A percentile compares a stretch with the other conserved stretches of the same genome.
phyloP scores from a whole-genome alignment of 1,284 basidiomycete genomes.

The Quambalaria eucalypti region DNA sequence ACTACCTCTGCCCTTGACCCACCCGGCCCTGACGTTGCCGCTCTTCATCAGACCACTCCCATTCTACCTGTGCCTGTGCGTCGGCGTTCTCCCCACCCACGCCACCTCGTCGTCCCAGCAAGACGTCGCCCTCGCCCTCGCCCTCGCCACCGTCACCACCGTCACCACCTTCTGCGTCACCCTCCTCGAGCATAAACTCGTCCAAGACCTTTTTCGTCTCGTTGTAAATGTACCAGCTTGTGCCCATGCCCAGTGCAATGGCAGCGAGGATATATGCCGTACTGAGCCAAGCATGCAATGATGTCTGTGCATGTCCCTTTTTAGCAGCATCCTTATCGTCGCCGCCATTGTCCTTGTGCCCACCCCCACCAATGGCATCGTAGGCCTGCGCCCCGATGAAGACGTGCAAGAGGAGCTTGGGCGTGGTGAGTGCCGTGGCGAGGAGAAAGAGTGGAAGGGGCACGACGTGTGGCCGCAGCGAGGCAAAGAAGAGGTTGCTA shows the following conservation, averaged over 20 bases:
- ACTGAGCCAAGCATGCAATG: slow-evolving; percentile 12
- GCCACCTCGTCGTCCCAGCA: no score
- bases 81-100: no score
- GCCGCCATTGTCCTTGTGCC: slow-evolving; percentile 14
- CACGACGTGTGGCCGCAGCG: slow-evolving; percentile 20
- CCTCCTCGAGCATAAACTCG: neutral
- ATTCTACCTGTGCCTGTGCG: no score
- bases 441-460: slow-evolving; percentile 22
- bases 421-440: slow-evolving; percentile 32
- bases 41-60: no score
- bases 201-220: slow-evolving; percentile 5
- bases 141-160: no score
- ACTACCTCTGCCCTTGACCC: no score
- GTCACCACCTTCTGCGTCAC: neutral
- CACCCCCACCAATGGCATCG: slow-evolving; percentile 29
- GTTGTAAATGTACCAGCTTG: slow-evolving; percentile 4
- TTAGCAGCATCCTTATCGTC: slow-evolving; percentile 10
- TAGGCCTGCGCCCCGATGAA: slow-evolving; percentile 36
- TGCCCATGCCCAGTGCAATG: neutral
- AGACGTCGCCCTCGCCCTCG: no score
- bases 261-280: slow-evolving; percentile 19
- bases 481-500: slow-evolving; percentile 23
- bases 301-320: neutral
- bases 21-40: no score
- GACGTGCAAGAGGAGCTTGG: slow-evolving; percentile 40